phyloP scores from a whole-genome alignment of 352 stramenopile species.

The Pseudoperonospora humuli region DNA sequence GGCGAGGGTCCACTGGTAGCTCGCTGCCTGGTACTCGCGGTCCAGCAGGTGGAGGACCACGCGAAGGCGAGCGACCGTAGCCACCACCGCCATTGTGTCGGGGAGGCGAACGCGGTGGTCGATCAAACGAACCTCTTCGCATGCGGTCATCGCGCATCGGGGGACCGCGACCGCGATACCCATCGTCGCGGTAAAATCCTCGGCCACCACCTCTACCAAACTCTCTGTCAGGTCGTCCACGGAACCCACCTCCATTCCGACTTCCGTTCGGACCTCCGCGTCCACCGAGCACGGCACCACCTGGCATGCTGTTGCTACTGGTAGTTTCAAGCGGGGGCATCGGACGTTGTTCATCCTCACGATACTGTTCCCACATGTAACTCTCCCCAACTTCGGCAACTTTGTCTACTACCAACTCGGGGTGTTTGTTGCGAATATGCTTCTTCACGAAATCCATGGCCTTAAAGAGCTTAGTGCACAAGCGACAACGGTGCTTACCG shows the following conservation, averaged over 20 bases:
- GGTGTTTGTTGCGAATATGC: slow-evolving; percentile 85
- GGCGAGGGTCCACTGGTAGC: slow-evolving; percentile 68
- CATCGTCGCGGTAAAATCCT: slow-evolving; percentile 51
- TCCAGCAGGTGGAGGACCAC: slow-evolving; percentile 14
- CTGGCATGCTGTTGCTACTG: slow-evolving; percentile 49
- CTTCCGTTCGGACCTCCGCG: slow-evolving; percentile 27
- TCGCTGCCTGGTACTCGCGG: slow-evolving; percentile 47
- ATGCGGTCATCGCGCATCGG: slow-evolving; percentile 40
- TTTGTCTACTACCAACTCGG: slow-evolving; percentile 75
- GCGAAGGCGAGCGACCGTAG: slow-evolving; percentile 24
- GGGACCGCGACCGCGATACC: slow-evolving; percentile 46
- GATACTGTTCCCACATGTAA: slow-evolving; percentile 86
- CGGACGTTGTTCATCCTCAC: slow-evolving; percentile 69
- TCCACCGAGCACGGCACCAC: slow-evolving; percentile 45
- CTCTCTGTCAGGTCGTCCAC: slow-evolving; percentile 22
- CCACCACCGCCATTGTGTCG: slow-evolving; percentile 21
- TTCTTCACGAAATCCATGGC: slow-evolving; percentile 85
- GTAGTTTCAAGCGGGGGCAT: slow-evolving; percentile 64
- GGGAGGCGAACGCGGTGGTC: slow-evolving; percentile 28
- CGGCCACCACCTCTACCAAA: slow-evolving; percentile 31
- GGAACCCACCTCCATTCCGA: slow-evolving; percentile 23
- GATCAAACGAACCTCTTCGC: slow-evolving; percentile 41
- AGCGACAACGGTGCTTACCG: slow-evolving; percentile 68
- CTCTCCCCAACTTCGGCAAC: slow-evolving; percentile 72
- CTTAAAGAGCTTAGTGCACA: slow-evolving; percentile 87